These are phyloP conservation scores for Daldinia loculata DNA, from an alignment of 495 filamentous ascomycete species.

Conservation along the genomic window DNA sequence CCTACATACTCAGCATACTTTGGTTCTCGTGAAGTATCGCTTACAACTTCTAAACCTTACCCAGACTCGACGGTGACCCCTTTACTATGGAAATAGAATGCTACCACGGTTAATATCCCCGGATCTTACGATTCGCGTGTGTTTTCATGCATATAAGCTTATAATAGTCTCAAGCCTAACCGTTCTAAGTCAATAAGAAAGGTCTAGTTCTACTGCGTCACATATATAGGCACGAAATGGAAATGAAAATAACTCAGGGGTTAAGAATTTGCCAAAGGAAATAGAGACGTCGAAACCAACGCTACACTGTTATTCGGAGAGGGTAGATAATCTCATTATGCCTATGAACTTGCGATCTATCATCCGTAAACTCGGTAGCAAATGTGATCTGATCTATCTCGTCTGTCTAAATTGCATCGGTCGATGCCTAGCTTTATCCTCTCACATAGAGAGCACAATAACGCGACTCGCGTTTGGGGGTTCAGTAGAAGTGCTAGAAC, in stretches of 20 bases:
- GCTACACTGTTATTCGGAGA: background rate
- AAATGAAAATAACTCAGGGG: background rate
- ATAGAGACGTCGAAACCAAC: background rate
- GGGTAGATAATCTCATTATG: background rate
- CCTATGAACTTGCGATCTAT: background rate
- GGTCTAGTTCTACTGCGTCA: background rate
- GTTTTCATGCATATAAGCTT: constrained; percentile 5
- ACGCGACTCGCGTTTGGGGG: background rate
- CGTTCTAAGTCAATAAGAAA: background rate
- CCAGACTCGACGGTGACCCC: background rate
- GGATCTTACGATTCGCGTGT: constrained; percentile 2
- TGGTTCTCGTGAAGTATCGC: background rate
- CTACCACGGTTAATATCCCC: background rate
- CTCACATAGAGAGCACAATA: background rate
- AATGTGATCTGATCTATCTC: background rate
- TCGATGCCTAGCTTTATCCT: background rate
- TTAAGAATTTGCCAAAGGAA: background rate
- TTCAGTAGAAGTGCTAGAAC: background rate
- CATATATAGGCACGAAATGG: background rate
- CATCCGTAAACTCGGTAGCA: background rate
- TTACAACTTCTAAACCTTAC: background rate
- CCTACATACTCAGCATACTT: background rate
- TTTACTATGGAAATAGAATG: background rate
- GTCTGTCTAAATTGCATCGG: background rate
- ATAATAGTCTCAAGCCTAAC: background rate